Evolutionary conservation across 208 protist species (phyloP), one percentile per base, ranked within the genome.

Genomic region (Leishmania major): DNA sequence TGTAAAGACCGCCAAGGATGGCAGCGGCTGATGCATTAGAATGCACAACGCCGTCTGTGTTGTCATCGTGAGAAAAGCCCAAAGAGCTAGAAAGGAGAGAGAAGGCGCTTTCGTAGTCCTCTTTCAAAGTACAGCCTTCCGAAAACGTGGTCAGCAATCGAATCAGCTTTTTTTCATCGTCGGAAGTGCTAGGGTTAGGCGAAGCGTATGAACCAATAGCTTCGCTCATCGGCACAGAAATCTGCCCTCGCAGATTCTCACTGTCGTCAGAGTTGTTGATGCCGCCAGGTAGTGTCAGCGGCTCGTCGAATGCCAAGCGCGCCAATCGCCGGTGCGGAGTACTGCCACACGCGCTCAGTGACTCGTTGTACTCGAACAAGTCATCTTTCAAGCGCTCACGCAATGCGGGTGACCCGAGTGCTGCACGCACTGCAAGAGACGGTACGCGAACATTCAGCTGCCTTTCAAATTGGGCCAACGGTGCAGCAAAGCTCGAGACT

Each of bases 321-420:
- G 94, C 94, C 13, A 92, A 40, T 62, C 94, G 82, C 10, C 94
- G 87, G 77, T 97, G 94, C 13, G 91, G 94, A 17, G 94, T 97
- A 57, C 94, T 97, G 31, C 93, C 94, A 77, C 47, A 49, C 45
- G 74, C 81, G 28, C 43, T 40, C 51, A 97, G 70, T 1, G 85
- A 77, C 35, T 88, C 81, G n/a, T 84, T 83, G 77, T 96, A 97
- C n/a, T 95, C 92, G 80, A 92, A 93, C 25, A 97, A 81, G 71
- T 94, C 92, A 87, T 96, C 93, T 15, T 94, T 80, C 75, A 95
- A 85, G 1, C 84, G 83, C 59, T 92, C 91, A 25, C 89, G 88
- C 70, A 95, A 87, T 5, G 43, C 22, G 15, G 80, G 43, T 37
- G 81, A 80, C 70, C 70, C 87, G 37, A 95, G 40, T 0, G 90